phyloP scores from a whole-genome alignment of 208 protist species.

The Leishmania turanica region DNA sequence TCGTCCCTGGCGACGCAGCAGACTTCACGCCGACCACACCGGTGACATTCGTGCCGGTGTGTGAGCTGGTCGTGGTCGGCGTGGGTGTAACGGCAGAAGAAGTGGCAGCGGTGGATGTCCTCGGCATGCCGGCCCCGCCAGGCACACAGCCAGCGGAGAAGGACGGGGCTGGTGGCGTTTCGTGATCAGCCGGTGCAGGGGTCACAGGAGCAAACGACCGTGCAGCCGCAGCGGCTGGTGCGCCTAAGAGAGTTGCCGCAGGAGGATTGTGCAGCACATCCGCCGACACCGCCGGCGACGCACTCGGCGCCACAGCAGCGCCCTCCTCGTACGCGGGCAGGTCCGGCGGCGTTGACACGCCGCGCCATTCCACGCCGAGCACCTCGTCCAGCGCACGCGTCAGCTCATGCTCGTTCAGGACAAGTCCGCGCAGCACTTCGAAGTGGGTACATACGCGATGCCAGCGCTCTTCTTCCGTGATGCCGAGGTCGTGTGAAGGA shows the following conservation, averaged over 20 bases:
- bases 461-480: slow-evolving; percentile 48
- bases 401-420: slow-evolving; percentile 62
- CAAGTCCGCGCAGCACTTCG: slow-evolving; percentile 22
- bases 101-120: neutral
- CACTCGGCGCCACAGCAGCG: neutral
- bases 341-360: neutral
- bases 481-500: neutral
- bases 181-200: slow-evolving; percentile 11
- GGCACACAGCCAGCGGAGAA: neutral
- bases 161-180: neutral
- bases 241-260: neutral
- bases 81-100: neutral
- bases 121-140: neutral
- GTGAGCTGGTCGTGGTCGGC: neutral
- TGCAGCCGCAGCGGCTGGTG: neutral
- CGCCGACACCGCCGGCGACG: neutral
- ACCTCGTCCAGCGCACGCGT: slow-evolving; percentile 29
- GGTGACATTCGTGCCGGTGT: neutral
- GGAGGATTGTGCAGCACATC: neutral
- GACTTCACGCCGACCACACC: neutral
- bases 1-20: neutral
- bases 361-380: slow-evolving; percentile 49
- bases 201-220: slow-evolving; percentile 8
- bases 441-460: slow-evolving; percentile 43
- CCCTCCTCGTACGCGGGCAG: neutral